Evolutionary conservation across 2,329 filamentous ascomycete species (phyloP), one percentile per base, ranked within the genome.

Genomic region (Calonectria henricotiae): DNA sequence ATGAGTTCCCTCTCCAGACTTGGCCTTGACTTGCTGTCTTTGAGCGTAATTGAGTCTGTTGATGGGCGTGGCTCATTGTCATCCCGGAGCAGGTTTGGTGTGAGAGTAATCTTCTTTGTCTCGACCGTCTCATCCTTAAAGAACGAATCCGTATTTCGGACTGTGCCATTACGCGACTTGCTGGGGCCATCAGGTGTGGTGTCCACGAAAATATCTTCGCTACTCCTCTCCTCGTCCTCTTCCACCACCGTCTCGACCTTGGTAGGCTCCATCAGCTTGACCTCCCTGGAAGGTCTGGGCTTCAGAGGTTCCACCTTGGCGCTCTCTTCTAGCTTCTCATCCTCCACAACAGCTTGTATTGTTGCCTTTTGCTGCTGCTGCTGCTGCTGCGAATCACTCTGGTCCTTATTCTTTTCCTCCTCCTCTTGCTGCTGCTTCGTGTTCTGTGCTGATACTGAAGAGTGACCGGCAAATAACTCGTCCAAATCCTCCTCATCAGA

Each of bases 51-150:
- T 2, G 82, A 83, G 25, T 85, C 83, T 12, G 79, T 79, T 2
- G 83, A 83, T 87, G 96, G 81, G 84, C 86, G 81, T 82, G 88
- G 70, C 46, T 86, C 83, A 73, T 86, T 88, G 75, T 98, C 95
- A 75, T 98, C 96, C 47, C 96, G 91, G 46, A 98, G 85, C 64
- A 99, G 84, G 76, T 97, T 97, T 1, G 96, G 96, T 4, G 96
- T 99, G 51, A 99, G 89, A 0, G 95, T 97, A 75, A 99, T 98
- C 85, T 98, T 98, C 82, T 97, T 95, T 3, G 96, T 98, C 82
- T 98, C 96, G 43, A 94, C 93, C 37, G 90, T 94, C 79, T 99
- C 96, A 79, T 98, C 96, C 82, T 95, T 97, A 87, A 98, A 98
- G 86, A 98, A 98, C 1, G 96, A 98, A 82, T 98, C 96, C 5